Evolutionary conservation across 192 early-diverging fungal species (phyloP), one percentile per base, ranked within the genome.

Genomic region (Kappamyces sp.): DNA sequence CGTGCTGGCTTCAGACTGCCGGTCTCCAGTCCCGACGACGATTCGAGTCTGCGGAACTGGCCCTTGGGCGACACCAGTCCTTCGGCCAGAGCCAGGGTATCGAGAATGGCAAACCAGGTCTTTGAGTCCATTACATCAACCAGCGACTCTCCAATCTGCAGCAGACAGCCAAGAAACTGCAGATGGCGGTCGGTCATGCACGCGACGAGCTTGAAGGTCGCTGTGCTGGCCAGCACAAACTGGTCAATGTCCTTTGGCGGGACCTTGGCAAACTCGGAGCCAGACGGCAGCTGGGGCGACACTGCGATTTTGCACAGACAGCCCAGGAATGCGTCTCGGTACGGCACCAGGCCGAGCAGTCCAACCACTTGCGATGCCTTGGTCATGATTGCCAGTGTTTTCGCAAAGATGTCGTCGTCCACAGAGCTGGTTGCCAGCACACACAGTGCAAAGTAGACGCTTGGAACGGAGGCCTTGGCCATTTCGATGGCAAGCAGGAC

Each of bases 61-160:
- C 22, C 22, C 22, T 22, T 22, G 22, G 70, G 68, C 7, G 79
- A 76, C 45, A 95, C 51, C 14, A 91, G 66, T 64, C 85, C 83
- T 46, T 96, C 93, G 1, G 88, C 86, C 22, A 87, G 80, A 64
- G 94, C 92, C 61, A 96, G 70, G 2, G 91, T 92, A 57, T 91
- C 88, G 37, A 96, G 63, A 1, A 96, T 80, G 34, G 86, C 69
- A 62, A 86, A 91, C 96, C 96, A 99, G 45, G 86, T 76, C 51
- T 65, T 66, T 38, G 85, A 67, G 11, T 86, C 89, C 43, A 99
- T 67, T 5, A 83, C 83, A 8, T 82, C 67, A 4, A 80, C 84
- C 53, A 96, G 73, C 30, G 78, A 84, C 67, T 84, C 73, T 4
- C 91, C 81, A 7, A 91, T 77, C 31, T 78, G 72, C 1, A 94